A percentile compares a stretch with the other conserved stretches of the same genome.
Evolutionary conservation across 768 basidiomycete species (phyloP).

Genomic region (Paxillus rubicundulus): DNA sequence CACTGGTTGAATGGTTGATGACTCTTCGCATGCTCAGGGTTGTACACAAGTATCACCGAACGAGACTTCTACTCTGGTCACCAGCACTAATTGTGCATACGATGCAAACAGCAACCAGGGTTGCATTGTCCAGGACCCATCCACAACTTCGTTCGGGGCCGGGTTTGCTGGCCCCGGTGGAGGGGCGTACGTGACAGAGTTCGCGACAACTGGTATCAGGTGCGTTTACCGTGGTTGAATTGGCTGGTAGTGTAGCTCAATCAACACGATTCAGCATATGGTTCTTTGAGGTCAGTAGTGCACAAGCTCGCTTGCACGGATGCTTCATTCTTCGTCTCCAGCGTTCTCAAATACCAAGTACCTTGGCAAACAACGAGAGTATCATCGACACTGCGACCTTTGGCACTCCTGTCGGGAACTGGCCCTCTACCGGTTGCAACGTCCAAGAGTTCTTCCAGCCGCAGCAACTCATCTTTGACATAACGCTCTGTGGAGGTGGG

Average conservation of each 20-base stretch:
- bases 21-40: slow-evolving; percentile 31
- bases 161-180: slow-evolving; percentile 66
- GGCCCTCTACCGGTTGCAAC: slow-evolving; percentile 55
- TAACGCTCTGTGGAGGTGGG: slow-evolving; percentile 65
- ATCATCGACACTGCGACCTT: slow-evolving; percentile 53
- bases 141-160: slow-evolving; percentile 56
- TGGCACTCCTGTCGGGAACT: slow-evolving; percentile 70
- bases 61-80: slow-evolving; percentile 50
- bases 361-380: slow-evolving; percentile 47
- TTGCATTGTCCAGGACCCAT: slow-evolving; percentile 59
- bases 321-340: slow-evolving; percentile 4
- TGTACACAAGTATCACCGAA: slow-evolving; percentile 51
- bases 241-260: not conserved
- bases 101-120: slow-evolving; percentile 57
- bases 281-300: slow-evolving; percentile 28
- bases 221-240: slow-evolving; percentile 31
- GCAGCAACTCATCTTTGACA: slow-evolving; percentile 70
- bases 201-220: slow-evolving; percentile 63
- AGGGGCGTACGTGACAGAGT: slow-evolving; percentile 75
- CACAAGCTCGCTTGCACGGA: not conserved
- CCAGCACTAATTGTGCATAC: slow-evolving; percentile 60
- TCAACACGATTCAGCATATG: slow-evolving; percentile 20
- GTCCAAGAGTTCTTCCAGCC: slow-evolving; percentile 53
- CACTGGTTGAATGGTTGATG: not conserved
- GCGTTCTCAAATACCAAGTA: slow-evolving; percentile 43